phyloP scores from a whole-genome alignment of 768 basidiomycete species.

The Boletus tylopilopsis region DNA sequence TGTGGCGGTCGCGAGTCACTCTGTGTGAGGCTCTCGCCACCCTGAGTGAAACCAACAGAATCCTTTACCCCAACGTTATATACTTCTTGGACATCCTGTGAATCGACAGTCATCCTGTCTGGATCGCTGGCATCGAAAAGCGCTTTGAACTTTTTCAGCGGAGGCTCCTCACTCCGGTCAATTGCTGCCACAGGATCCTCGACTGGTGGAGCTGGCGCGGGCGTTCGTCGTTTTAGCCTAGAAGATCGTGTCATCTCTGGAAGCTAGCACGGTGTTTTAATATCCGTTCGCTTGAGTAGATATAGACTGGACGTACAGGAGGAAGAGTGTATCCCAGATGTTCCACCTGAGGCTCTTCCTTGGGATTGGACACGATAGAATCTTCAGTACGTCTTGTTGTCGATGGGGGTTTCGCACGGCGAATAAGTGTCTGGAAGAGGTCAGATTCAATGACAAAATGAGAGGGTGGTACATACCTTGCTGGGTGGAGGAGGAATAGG shows the following conservation, averaged over 20 bases:
- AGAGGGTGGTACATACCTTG: conserved; percentile 10
- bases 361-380: conserved; percentile 1
- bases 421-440: conserved; percentile 19
- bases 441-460: neutral
- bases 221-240: conserved; percentile 55
- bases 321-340: conserved; percentile 17
- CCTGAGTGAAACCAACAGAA: conserved; percentile 12
- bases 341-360: conserved; percentile 9
- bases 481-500: conserved; percentile 23
- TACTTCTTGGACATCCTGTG: conserved; percentile 10
- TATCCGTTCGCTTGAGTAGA: neutral
- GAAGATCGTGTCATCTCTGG: conserved; percentile 39
- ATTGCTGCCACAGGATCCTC: conserved; percentile 16
- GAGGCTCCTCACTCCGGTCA: conserved; percentile 40
- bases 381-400: conserved; percentile 6
- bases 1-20: conserved; percentile 17
- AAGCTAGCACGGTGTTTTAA: conserved; percentile 28
- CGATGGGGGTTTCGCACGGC: conserved; percentile 19
- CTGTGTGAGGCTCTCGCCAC: conserved; percentile 26
- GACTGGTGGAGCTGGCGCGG: conserved; percentile 25
- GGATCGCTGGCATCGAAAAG: conserved; percentile 67
- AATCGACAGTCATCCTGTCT: conserved; percentile 33
- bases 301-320: conserved; percentile 18
- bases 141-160: conserved; percentile 66
- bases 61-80: conserved; percentile 8